These are phyloP conservation scores for Ogataea saltuana DNA, from an alignment of 805 yeast genomes.

Conservation along the genomic window DNA sequence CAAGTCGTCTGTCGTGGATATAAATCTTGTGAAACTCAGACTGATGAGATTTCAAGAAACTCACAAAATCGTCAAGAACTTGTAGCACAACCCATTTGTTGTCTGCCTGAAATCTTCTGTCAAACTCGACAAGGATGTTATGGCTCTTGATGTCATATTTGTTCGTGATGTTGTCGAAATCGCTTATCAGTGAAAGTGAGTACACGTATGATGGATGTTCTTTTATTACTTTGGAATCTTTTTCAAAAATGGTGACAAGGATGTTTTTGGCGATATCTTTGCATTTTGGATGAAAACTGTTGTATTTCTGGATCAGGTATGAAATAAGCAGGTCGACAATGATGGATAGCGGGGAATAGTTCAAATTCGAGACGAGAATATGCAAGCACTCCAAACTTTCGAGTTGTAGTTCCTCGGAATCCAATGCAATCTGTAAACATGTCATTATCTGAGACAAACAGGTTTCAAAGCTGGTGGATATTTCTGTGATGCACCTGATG, in stretches of 20 bases:
- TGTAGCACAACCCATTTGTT: slow-evolving; percentile 73
- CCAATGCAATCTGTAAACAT: slow-evolving; percentile 78
- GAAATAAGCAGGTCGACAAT: slow-evolving; percentile 76
- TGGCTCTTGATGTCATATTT: slow-evolving; percentile 23
- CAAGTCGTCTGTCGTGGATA: slow-evolving; percentile 37
- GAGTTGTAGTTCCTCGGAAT: slow-evolving; percentile 56
- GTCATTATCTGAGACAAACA: slow-evolving; percentile 83
- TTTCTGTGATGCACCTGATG: slow-evolving; percentile 61
- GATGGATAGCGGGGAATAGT: slow-evolving; percentile 56
- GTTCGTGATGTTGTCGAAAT: slow-evolving; percentile 31
- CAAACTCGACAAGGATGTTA: slow-evolving; percentile 50
- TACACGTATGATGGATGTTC: slow-evolving; percentile 54
- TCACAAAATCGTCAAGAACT: slow-evolving; percentile 62
- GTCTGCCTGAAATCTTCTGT: slow-evolving; percentile 57
- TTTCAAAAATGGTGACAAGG: slow-evolving; percentile 38
- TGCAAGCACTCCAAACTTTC: slow-evolving; percentile 71
- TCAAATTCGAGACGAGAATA: slow-evolving; percentile 56
- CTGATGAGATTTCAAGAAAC: slow-evolving; percentile 54
- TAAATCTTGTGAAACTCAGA: slow-evolving; percentile 46
- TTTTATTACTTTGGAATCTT: slow-evolving; percentile 36
- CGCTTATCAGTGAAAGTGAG: slow-evolving; percentile 49
- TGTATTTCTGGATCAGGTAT: slow-evolving; percentile 69
- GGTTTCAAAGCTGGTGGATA: slow-evolving; percentile 46
- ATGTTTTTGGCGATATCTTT: slow-evolving; percentile 54
- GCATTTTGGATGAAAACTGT: slow-evolving; percentile 47